These are phyloP conservation scores for Trichomonascus vanleenenianus DNA, from an alignment of 805 yeast species.

Conservation along the genomic window DNA sequence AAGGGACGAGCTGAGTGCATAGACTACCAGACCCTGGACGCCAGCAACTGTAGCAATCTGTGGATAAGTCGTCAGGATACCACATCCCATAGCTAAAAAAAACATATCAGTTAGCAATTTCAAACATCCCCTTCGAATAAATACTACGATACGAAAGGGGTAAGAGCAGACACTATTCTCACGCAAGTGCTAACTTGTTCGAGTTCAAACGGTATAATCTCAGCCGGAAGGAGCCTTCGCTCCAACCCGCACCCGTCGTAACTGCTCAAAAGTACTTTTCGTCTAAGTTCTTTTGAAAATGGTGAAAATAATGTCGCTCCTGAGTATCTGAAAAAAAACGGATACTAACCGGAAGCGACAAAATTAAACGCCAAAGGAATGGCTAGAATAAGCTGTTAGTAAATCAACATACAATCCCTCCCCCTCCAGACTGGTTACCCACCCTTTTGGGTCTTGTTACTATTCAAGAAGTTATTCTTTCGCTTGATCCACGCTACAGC, in stretches of 20 bases:
- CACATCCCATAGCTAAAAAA: slow-evolving; percentile 72
- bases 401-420: neutral
- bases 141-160: slow-evolving; percentile 3
- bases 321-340: neutral
- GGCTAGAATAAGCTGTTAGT: slow-evolving; percentile 15
- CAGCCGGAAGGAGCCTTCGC: slow-evolving; percentile 37
- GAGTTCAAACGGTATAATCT: slow-evolving; percentile 71
- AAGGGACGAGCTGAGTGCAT: slow-evolving; percentile 68
- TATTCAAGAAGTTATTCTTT: slow-evolving; percentile 54
- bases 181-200: slow-evolving; percentile 80
- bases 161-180: slow-evolving; percentile 41
- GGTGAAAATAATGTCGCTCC: neutral
- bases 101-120: slow-evolving; percentile 1
- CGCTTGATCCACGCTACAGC: slow-evolving; percentile 52
- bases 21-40: slow-evolving; percentile 77
- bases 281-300: neutral
- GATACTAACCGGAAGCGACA: slow-evolving; percentile 76
- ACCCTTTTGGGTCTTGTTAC: slow-evolving; percentile 75
- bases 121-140: slow-evolving; percentile 2
- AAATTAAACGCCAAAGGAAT: slow-evolving; percentile 80
- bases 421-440: slow-evolving; percentile 6
- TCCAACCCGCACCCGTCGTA: slow-evolving; percentile 3
- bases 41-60: slow-evolving; percentile 83
- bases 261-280: slow-evolving; percentile 1
- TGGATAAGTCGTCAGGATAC: slow-evolving; percentile 77